Percentiles rank a stretch among this genome's conserved stretches.
Evolutionary conservation across 495 filamentous ascomycete genomes (phyloP).

Genomic region (Penicillium egyptiacum): DNA sequence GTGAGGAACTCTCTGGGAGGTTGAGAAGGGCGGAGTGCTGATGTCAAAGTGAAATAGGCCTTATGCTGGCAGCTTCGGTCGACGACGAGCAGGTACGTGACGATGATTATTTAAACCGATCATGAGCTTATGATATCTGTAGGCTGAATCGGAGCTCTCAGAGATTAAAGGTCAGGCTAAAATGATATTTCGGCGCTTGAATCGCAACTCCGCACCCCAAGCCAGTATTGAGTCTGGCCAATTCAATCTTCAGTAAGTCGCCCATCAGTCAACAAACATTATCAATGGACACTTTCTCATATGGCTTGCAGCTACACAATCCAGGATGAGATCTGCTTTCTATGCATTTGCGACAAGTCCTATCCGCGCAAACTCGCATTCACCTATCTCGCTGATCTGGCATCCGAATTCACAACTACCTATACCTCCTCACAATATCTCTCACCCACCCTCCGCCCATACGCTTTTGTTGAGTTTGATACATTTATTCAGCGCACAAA

Average conservation of each 20-base stretch:
- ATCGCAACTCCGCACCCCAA: conserved; percentile 82
- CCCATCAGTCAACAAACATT: neutral
- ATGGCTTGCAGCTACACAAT: conserved; percentile 73
- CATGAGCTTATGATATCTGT: conserved; percentile 7
- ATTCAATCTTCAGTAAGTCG: conserved; percentile 81
- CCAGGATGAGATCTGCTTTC: conserved; percentile 76
- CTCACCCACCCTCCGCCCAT: conserved; percentile 75
- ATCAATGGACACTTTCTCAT: conserved; percentile 10
- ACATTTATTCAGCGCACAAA: conserved; percentile 93
- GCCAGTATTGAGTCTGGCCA: conserved; percentile 85
- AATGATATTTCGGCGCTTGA: conserved; percentile 82
- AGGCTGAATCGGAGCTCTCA: conserved; percentile 72
- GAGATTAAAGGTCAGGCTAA: conserved; percentile 91
- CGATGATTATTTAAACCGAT: neutral
- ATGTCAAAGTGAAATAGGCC: conserved; percentile 55
- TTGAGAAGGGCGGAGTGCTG: conserved; percentile 20
- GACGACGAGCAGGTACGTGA: conserved; percentile 77
- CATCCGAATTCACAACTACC: conserved; percentile 84
- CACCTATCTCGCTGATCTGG: conserved; percentile 93
- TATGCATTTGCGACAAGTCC: conserved; percentile 87
- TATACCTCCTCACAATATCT: conserved; percentile 73
- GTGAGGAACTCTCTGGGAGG: conserved; percentile 47
- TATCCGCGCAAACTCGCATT: conserved; percentile 99
- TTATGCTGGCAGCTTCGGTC: conserved; percentile 92
- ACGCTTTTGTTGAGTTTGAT: conserved; percentile 97